Percentiles rank a stretch among this genome's conserved stretches.
Evolutionary conservation across 352 stramenopile genomes (phyloP).

Genomic region (Aphanomyces stellatus): DNA sequence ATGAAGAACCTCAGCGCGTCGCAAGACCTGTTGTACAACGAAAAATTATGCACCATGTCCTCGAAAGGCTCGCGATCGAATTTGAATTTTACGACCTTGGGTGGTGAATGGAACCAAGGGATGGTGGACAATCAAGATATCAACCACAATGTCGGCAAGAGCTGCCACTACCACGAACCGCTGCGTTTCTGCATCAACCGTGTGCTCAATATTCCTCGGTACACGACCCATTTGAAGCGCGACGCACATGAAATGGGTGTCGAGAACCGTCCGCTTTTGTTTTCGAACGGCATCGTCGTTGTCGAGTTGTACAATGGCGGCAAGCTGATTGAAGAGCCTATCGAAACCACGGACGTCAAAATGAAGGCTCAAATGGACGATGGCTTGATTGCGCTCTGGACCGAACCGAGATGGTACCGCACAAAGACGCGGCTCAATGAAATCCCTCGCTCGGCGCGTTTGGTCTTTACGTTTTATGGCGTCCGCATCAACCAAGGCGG

Average conservation of each 20-base stretch:
- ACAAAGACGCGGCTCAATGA: slow-evolving; percentile 67
- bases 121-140: neutral
- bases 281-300: slow-evolving; percentile 59
- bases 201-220: slow-evolving; percentile 72
- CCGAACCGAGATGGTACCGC: slow-evolving; percentile 64
- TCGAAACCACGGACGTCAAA: slow-evolving; percentile 62
- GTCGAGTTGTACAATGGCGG: slow-evolving; percentile 73
- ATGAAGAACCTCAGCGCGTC: neutral
- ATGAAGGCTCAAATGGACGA: slow-evolving; percentile 64
- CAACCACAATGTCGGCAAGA: neutral
- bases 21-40: slow-evolving; percentile 8
- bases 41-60: neutral
- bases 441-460: slow-evolving; percentile 61
- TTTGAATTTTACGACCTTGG: slow-evolving; percentile 10
- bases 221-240: slow-evolving; percentile 52
- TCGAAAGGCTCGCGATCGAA: neutral
- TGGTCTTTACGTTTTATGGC: slow-evolving; percentile 63
- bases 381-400: slow-evolving; percentile 63
- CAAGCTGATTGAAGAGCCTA: slow-evolving; percentile 53
- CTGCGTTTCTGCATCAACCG: slow-evolving; percentile 66
- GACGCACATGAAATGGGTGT: slow-evolving; percentile 59
- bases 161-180: slow-evolving; percentile 41
- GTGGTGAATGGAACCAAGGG: neutral
- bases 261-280: slow-evolving; percentile 37
- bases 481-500: slow-evolving; percentile 39